Base-by-base conservation (phyloP, 257 asterid genomes). In the Nicotiana noctiflora region DNA sequence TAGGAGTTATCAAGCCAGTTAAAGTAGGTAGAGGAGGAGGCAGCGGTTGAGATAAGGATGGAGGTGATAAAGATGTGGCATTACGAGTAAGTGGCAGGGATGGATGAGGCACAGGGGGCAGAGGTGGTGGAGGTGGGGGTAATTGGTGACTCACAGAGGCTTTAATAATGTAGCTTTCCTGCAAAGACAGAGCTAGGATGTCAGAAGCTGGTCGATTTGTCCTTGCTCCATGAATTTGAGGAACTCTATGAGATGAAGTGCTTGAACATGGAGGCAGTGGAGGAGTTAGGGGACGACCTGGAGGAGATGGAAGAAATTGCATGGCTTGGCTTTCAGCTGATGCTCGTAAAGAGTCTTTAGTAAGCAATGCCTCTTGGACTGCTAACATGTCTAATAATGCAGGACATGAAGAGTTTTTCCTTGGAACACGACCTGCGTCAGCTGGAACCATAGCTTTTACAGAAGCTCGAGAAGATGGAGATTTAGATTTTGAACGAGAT, bases 401-500 rank as follows among this genome's bases (percentile, higher is more conserved):
- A 56, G 90, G 89, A 82, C 84, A 83, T 84, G 94, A 87, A 70
- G 79, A 82, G 61, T 81, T 84, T 86, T 89, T 91, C 75, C 72
- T 80, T 12, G 83, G 79, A 51, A 44, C 53, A 86, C 76, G 86
- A 76, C 89, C 90, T 23, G 85, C 84, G 10, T 84, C 88, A 72
- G 84, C 82, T 65, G 82, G 65, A 75, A 80, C 53, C 75, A 84
- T 82, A 80, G 86, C 82, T 84, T 88, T 92, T 60, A 92, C 81
- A 84, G 93, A 75, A 85, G 89, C 81, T 86, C 86, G 86, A 81
- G 84, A 76, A 82, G 88, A 76, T 62, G 80, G 85, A 81, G 86
- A 82, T 88, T 89, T 90, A 46, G 94, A 82, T 84, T 90, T 95
- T 23, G 87, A 92, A 49, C 84, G 90, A 25, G 85, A 84, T 63